These are phyloP conservation scores for Neospermospora avenae DNA, from an alignment of 2,329 filamentous ascomycete species.

Conservation along the genomic window DNA sequence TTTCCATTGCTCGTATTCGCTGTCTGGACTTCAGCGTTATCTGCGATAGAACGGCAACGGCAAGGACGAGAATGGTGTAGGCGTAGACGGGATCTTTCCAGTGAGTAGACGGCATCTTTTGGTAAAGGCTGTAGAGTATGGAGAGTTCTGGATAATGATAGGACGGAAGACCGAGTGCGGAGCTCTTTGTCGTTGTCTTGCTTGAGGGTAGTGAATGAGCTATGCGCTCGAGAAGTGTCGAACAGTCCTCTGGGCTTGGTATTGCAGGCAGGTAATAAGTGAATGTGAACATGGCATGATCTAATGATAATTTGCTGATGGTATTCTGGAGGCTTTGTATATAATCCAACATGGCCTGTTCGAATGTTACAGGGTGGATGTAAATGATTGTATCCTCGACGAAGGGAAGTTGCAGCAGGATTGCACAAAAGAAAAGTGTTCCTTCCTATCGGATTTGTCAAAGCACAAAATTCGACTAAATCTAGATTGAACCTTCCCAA, in stretches of 20 bases:
- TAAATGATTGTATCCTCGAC: too few species aligned
- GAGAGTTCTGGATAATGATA: background rate
- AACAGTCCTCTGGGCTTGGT: background rate
- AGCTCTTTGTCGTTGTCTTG: background rate
- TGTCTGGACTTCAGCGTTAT: background rate
- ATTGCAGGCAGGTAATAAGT: background rate
- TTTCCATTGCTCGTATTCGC: background rate
- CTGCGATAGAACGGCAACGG: background rate
- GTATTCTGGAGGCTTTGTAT: too few species aligned
- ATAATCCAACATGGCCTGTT: too few species aligned
- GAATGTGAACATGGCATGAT: background rate
- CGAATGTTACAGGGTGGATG: too few species aligned
- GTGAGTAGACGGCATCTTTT: background rate
- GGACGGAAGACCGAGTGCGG: too few species aligned
- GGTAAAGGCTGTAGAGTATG: background rate
- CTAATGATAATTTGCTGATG: background rate
- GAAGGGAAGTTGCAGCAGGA: too few species aligned
- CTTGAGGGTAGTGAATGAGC: too few species aligned
- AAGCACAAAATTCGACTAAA: too few species aligned
- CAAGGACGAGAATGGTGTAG: background rate
- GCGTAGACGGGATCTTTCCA: background rate
- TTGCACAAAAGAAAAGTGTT: too few species aligned
- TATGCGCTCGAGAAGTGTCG: background rate
- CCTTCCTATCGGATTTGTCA: too few species aligned
- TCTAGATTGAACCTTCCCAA: too few species aligned